A percentile compares a stretch with the other conserved stretches of the same genome.
phyloP scores from a whole-genome alignment of 305 asterid genomes.

The Fraxinus baroniana region DNA sequence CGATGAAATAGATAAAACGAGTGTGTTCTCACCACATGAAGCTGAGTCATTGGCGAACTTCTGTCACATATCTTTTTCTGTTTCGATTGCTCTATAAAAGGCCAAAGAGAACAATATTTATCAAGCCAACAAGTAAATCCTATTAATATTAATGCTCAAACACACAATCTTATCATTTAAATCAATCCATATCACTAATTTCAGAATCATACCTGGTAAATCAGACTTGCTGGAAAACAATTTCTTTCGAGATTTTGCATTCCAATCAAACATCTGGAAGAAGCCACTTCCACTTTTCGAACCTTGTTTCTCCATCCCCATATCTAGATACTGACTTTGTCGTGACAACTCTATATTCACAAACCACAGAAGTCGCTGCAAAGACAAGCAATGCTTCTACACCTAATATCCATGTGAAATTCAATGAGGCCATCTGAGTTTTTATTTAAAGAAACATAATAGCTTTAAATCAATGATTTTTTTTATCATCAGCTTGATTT shows the following conservation, averaged over 20 bases:
- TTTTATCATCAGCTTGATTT: not conserved
- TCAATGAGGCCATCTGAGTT: conserved; percentile 9
- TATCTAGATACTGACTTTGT: conserved; percentile 19
- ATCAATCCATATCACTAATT: not conserved
- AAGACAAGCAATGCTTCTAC: not conserved
- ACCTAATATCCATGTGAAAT: conserved; percentile 3
- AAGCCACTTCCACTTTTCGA: conserved; percentile 72
- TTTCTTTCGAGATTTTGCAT: conserved; percentile 83
- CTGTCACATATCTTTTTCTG: conserved; percentile 67
- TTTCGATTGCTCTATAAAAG: conserved; percentile 60
- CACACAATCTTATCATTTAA: not conserved
- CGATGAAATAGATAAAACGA: not conserved
- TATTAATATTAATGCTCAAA: not conserved
- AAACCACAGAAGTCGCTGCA: conserved; percentile 11
- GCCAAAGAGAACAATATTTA: conserved; percentile 6
- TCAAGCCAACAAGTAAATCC: conserved; percentile 1
- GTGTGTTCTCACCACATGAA: conserved; percentile 46
- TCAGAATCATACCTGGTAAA: conserved; percentile 45
- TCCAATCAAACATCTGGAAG: conserved; percentile 89
- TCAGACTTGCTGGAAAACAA: conserved; percentile 69
- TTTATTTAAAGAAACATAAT: not conserved
- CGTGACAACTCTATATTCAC: conserved; percentile 18
- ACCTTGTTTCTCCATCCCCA: conserved; percentile 71
- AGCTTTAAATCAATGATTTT: not conserved
- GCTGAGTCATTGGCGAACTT: conserved; percentile 55